Percentiles rank a stretch among this genome's conserved stretches.
Conservation (phyloP, 164 flowering plant genomes). For the Berberis vulgaris region DNA sequence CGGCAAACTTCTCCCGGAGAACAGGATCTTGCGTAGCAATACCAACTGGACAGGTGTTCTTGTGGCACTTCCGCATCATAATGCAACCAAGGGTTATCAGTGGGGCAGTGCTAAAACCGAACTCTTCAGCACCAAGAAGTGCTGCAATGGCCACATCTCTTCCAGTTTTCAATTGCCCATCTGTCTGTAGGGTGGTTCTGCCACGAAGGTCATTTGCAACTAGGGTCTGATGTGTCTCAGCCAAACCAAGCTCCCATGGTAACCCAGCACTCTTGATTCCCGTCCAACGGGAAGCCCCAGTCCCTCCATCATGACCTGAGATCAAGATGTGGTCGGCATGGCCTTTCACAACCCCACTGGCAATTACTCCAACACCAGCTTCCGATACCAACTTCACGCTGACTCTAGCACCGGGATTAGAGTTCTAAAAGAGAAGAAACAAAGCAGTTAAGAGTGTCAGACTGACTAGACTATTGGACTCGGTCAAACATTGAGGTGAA, state of each 20-base stretch:
- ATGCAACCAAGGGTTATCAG: constrained; percentile 97
- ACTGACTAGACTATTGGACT: too few relatives aligned
- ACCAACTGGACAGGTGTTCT: constrained; percentile 98
- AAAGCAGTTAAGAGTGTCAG: neutral
- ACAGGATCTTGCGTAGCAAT: constrained; percentile 99
- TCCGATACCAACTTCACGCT: constrained; percentile 98
- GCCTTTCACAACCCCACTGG: constrained; percentile 98
- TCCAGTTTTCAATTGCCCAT: constrained; percentile 97
- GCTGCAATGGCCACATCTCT: constrained; percentile 97
- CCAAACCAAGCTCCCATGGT: constrained; percentile 99
- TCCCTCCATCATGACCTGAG: constrained; percentile 99
- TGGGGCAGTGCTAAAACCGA: constrained; percentile 99
- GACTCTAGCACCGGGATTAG: constrained; percentile 86
- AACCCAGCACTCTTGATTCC: constrained; percentile 98
- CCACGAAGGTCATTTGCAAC: constrained; percentile 99
- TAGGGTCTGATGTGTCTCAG: constrained; percentile 96
- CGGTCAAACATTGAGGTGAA: too few relatives aligned
- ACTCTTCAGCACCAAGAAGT: constrained; percentile 98
- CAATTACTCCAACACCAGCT: constrained; percentile 99
- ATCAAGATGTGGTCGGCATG: constrained; percentile 98
- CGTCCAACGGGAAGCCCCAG: constrained; percentile 99
- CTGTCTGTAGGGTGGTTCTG: constrained; percentile 83
- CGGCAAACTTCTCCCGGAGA: constrained; percentile 95
- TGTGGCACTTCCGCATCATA: constrained; percentile 99
- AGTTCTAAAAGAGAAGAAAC: constrained; percentile 37